Conservation (phyloP, 495 filamentous ascomycete species). For the Xylaria flabelliformis region DNA sequence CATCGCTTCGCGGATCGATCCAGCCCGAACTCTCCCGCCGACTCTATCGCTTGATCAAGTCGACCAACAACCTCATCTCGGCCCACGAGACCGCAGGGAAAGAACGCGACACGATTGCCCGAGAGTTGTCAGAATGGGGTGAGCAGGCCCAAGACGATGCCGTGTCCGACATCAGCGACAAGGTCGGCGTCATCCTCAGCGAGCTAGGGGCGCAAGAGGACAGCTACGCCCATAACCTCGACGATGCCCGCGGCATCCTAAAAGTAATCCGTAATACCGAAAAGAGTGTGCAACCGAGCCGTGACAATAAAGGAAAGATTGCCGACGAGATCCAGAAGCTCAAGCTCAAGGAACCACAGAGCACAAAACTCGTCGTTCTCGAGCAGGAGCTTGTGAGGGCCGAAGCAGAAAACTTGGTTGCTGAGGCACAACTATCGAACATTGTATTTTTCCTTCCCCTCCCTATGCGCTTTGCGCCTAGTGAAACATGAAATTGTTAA, state of each 20-base stretch:
- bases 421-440: slow-evolving; percentile 95
- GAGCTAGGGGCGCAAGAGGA: slow-evolving; percentile 96
- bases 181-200: slow-evolving; percentile 86
- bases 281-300: slow-evolving; percentile 86
- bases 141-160: slow-evolving; percentile 86
- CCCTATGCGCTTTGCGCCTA: no score
- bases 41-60: slow-evolving; percentile 90
- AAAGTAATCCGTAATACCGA: slow-evolving; percentile 95
- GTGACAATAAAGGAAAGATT: slow-evolving; percentile 84
- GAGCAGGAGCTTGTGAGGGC: slow-evolving; percentile 96
- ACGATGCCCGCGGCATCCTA: slow-evolving; percentile 78
- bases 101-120: slow-evolving; percentile 81
- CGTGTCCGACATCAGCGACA: slow-evolving; percentile 88
- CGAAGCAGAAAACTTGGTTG: slow-evolving; percentile 93
- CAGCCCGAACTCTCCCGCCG: slow-evolving; percentile 85
- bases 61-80: slow-evolving; percentile 80
- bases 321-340: slow-evolving; percentile 87
- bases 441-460: slow-evolving; percentile 62
- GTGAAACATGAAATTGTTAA: slow-evolving; percentile 25
- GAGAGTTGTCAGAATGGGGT: slow-evolving; percentile 96
- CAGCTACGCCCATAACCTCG: slow-evolving; percentile 80
- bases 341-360: slow-evolving; percentile 87
- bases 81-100: slow-evolving; percentile 82
- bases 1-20: slow-evolving; percentile 78
- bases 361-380: slow-evolving; percentile 73